Base-by-base conservation (phyloP, 805 yeast species). In the Cyberlindnera bimundalis region DNA sequence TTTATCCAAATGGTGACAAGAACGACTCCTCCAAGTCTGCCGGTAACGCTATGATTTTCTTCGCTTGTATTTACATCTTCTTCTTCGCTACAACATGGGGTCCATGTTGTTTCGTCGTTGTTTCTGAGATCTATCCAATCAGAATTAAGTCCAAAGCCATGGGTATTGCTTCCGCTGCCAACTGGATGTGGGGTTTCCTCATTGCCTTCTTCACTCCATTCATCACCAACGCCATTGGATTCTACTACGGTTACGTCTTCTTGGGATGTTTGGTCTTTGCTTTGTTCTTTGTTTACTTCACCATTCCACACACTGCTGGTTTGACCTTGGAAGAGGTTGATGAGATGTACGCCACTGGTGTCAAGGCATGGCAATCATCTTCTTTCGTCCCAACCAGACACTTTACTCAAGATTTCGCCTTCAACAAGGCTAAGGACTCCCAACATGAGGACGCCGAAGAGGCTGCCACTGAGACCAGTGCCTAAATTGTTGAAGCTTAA, bases 261-360 rank as follows among this genome's bases (percentile, higher is more conserved):
- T 64, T 77, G 54, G 85, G 84, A 3, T 79, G 84, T 60, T 65
- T 79, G 66, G 63, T 78, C 16, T 75, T 68, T 48, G 65, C 75
- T 19, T 54, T 81, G 59, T 68, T 82, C 64, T 87, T 82, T 61
- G 84, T 84, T 39, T 78, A 73, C 71, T 79, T 85, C 71, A 73
- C 73, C 52, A 78, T 87, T 45, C 79, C 79, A 54, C 91, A 84
- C 65, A 87, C 95, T 40, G 79, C 78, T 67, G 95, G 95, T 44
- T 73, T 85, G 55, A 74, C 85, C 33, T 73, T 87, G 60, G 95
- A 86, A 66, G 89, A 86, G 65, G 86, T 86, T 48, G 89, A 85
- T 60, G 80, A 75, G 56, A 67, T 81, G 42, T 73, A 68, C 55
- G 60, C 71, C 21, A 62, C 65, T 37, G 64, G 62, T 51, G 66